These are phyloP conservation scores for Cladorrhinum samala DNA, from an alignment of 495 filamentous ascomycete genomes.

Conservation along the genomic window DNA sequence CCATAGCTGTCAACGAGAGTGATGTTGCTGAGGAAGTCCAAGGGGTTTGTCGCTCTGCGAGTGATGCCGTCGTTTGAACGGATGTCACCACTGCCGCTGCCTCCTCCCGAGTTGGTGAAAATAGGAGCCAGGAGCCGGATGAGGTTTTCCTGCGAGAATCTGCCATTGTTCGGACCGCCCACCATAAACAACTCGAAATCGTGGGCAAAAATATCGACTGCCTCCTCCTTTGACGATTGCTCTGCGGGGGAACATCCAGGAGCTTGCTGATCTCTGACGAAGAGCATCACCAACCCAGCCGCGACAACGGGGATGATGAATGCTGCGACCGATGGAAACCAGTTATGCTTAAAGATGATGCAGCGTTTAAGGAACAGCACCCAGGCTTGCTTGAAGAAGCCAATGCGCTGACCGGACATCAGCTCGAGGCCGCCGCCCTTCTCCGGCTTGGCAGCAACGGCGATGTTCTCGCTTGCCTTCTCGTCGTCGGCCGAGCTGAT, in stretches of 20 bases:
- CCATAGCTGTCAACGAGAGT: conserved; percentile 56
- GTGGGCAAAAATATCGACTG: conserved; percentile 29
- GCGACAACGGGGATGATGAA: conserved; percentile 70
- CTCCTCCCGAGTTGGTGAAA: conserved; percentile 16
- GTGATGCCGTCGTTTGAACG: conserved; percentile 5
- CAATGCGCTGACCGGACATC: conserved; percentile 59
- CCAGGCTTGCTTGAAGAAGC: conserved; percentile 57
- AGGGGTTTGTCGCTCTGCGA: conserved; percentile 8
- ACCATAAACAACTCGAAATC: conserved; percentile 43
- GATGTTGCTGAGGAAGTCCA: conserved; percentile 34
- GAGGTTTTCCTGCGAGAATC: conserved; percentile 37
- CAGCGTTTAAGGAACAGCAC: conserved; percentile 72
- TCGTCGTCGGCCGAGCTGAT: conserved; percentile 12
- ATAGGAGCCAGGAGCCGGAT: conserved; percentile 41
- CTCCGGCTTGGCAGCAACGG: conserved; percentile 10
- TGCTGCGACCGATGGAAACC: conserved; percentile 64
- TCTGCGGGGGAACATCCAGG: conserved; percentile 53
- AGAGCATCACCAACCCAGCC: conserved; percentile 66
- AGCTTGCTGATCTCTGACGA: conserved; percentile 52
- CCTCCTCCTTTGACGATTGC: conserved; percentile 17
- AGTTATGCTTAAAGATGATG: conserved; percentile 70
- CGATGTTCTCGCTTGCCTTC: conserved; percentile 22
- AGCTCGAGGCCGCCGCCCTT: conserved; percentile 47
- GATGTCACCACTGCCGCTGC: conserved; percentile 12
- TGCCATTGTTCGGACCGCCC: conserved; percentile 51